A percentile compares a stretch with the other conserved stretches of the same genome.
These are phyloP conservation scores for Colletotrichum phormii DNA, from an alignment of 2,329 filamentous ascomycete species.

Conservation along the genomic window DNA sequence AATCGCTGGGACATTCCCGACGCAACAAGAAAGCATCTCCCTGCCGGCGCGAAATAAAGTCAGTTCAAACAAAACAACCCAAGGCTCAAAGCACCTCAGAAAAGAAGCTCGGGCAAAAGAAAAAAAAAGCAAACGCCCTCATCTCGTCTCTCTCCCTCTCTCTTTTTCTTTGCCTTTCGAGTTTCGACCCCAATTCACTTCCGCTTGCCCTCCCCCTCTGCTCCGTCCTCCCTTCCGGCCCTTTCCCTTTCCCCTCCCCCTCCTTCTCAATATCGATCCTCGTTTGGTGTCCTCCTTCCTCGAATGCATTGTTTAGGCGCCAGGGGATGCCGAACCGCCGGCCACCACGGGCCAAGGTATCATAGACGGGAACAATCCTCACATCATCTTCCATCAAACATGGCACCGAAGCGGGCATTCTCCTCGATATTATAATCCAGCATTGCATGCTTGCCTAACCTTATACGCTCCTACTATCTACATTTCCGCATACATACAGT, in stretches of 20 bases:
- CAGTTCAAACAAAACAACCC: slow-evolving; percentile 4
- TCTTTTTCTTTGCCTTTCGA: background rate
- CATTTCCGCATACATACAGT: slow-evolving; percentile 4
- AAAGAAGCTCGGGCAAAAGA: slow-evolving; percentile 15
- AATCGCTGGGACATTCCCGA: slow-evolving; percentile 12
- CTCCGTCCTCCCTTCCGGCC: slow-evolving; percentile 10
- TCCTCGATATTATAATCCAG: background rate
- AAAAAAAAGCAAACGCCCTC: slow-evolving; percentile 29
- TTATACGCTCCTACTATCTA: slow-evolving; percentile 18
- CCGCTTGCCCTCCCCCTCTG: background rate
- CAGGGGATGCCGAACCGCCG: slow-evolving; percentile 9
- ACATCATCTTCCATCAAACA: slow-evolving; percentile 9
- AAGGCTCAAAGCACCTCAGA: background rate
- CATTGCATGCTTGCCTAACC: slow-evolving; percentile 10
- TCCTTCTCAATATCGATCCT: background rate
- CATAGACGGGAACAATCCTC: slow-evolving; percentile 4
- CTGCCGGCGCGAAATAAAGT: slow-evolving; percentile 19
- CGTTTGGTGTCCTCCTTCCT: background rate
- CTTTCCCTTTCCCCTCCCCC: background rate
- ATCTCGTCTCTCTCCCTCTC: background rate
- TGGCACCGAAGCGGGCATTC: background rate
- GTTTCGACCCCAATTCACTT: background rate
- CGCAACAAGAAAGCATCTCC: slow-evolving; percentile 33
- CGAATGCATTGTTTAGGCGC: background rate
- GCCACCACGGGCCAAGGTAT: background rate